A percentile compares a stretch with the other conserved stretches of the same genome.
Conservation (phyloP, 2,329 filamentous ascomycete species). For the Aureobasidium sp. region DNA sequence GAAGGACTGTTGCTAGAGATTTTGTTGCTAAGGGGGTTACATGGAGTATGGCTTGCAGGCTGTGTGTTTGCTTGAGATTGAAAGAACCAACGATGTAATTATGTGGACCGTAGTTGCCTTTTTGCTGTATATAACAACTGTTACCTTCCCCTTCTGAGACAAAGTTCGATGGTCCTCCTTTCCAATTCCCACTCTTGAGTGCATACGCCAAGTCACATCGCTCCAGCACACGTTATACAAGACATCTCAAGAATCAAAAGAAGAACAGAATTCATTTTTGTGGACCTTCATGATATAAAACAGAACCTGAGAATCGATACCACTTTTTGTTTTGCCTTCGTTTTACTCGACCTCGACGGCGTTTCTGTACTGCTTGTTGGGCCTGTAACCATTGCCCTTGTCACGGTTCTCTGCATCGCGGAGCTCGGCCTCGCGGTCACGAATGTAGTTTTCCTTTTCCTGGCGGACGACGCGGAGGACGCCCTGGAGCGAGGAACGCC, state of each 20-base stretch:
- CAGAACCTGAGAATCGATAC: not conserved
- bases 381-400: constrained; percentile 20
- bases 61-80: not conserved
- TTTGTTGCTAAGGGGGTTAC: not conserved
- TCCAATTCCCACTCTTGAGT: not conserved
- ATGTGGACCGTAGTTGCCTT: not conserved
- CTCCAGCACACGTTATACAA: not conserved
- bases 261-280: not conserved
- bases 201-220: not conserved
- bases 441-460: constrained; percentile 71
- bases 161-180: no score
- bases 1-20: not conserved
- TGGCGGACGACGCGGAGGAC: constrained; percentile 70
- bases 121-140: not conserved
- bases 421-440: constrained; percentile 67
- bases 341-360: constrained; percentile 21
- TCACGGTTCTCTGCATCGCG: constrained; percentile 13
- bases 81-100: not conserved
- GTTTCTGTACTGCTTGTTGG: constrained; percentile 20
- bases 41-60: not conserved
- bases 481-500: constrained; percentile 70
- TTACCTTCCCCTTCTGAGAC: not conserved
- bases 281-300: not conserved
- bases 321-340: not conserved
- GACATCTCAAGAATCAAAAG: not conserved